Base-by-base conservation (phyloP, 441 rosid species). In the Adansonia gregorii region DNA sequence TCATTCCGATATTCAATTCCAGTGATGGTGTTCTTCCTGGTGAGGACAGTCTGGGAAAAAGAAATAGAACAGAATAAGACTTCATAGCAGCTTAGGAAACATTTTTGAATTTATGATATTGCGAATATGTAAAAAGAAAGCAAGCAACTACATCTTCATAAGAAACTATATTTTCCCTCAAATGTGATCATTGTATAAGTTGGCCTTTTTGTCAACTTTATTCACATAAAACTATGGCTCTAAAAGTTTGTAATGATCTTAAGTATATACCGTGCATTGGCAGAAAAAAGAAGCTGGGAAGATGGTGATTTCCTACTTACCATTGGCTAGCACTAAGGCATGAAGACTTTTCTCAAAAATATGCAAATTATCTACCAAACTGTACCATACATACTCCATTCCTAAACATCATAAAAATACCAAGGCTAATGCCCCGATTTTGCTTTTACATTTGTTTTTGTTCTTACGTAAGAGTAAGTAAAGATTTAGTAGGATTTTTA, bases 1-100 rank as follows among this genome's bases (percentile, higher is more conserved):
- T 95, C 99, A 79, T 95, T 87, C 86, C 94, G 86, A 81, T 95
- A 95, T 67, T 92, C 92, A 5, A 90, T 80, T 72, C 98, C 98
- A 0, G 98, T 91, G 67, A 95, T 79, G 68, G 97, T 91, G 89
- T 95, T 95, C 83, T 88, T 91, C 76, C 99, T 92, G 2, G 90
- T 92, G 49, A 95, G 84, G 71, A 95, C 73, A 75, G 88, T 85
- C 99, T 95, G 89, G 7, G 74, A 79, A 59, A 63, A 75, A 66
- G 49, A 82, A 71, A 82, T 19, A 9, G 45, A 69, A 55, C 24
- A 51, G 24, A 72, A 66, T 69, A 8, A 63, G 60, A 71, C 35
- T 8, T 6, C 8, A 76, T 3, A 19, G 43, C 74, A 74, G 19
- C 52, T 20, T 27, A 31, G 51, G 70, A 55, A 58, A 45, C 19